These are phyloP conservation scores for Globisporangium perplexum DNA, from an alignment of 352 stramenopile species.

Conservation along the genomic window DNA sequence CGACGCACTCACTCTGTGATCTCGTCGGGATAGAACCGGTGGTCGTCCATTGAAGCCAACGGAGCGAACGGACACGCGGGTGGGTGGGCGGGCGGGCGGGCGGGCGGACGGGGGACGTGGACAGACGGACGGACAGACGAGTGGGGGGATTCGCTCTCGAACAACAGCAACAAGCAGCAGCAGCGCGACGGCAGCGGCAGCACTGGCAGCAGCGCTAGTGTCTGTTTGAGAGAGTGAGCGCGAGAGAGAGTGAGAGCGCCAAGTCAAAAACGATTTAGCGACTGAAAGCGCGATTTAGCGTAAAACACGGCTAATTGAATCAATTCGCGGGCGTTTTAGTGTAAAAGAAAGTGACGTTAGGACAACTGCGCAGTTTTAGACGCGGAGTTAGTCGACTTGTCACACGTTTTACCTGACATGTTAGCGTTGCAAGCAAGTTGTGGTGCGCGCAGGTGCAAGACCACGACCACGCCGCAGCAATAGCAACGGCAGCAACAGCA, in stretches of 20 bases:
- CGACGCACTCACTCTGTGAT: slow-evolving; percentile 35
- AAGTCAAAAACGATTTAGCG: background rate
- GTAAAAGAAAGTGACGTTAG: background rate
- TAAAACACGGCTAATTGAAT: background rate
- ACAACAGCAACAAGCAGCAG: no score
- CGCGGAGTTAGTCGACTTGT: slow-evolving; percentile 1
- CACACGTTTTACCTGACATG: slow-evolving; percentile 4
- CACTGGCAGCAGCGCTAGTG: background rate
- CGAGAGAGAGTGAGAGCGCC: background rate
- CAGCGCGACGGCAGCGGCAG: no score
- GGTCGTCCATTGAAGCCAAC: slow-evolving; percentile 24
- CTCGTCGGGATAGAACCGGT: slow-evolving; percentile 47
- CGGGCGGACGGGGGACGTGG: background rate
- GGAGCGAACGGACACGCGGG: background rate
- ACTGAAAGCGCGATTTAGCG: background rate
- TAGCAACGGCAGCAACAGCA: no score
- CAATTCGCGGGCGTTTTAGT: background rate
- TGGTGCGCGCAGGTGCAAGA: no score
- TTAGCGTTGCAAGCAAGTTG: no score
- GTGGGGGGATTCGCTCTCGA: background rate
- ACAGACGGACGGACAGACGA: background rate
- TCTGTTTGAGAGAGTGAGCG: background rate
- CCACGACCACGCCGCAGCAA: no score
- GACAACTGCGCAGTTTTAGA: background rate
- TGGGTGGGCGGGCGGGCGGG: no score